phyloP scores from a whole-genome alignment of 2,329 filamentous ascomycete species.

The Zymoseptoria ardabiliae region DNA sequence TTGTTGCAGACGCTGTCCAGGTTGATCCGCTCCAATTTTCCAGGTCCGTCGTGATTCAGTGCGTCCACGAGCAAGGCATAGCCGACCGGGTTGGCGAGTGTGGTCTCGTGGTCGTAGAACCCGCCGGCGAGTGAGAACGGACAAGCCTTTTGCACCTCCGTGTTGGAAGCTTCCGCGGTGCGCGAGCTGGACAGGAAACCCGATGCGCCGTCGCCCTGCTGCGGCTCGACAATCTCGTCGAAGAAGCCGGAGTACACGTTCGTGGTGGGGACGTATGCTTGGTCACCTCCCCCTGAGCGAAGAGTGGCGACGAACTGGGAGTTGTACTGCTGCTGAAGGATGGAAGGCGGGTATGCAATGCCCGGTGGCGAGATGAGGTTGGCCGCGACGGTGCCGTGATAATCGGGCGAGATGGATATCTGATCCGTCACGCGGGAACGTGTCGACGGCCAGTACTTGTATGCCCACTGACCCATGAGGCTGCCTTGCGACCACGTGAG shows the following conservation, averaged over 20 bases:
- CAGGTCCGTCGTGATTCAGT: conserved; percentile 42
- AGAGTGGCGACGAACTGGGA: conserved; percentile 38
- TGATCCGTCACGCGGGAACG: conserved; percentile 40
- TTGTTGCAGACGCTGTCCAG: conserved; percentile 34
- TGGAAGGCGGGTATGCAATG: conserved; percentile 40
- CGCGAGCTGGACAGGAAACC: conserved; percentile 37
- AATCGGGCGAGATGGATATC: conserved; percentile 47
- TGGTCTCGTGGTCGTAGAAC: conserved; percentile 45
- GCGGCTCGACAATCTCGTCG: conserved; percentile 48
- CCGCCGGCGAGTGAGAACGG: conserved; percentile 33
- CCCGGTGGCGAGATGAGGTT: conserved; percentile 32
- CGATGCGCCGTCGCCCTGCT: conserved; percentile 40
- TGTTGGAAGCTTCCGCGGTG: conserved; percentile 44
- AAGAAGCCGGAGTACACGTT: conserved; percentile 42
- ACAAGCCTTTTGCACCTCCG: conserved; percentile 41
- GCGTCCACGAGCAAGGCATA: conserved; percentile 43
- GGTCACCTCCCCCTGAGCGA: conserved; percentile 40
- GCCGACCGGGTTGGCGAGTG: conserved; percentile 44
- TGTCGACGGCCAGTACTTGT: conserved; percentile 51
- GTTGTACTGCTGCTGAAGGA: conserved; percentile 42
- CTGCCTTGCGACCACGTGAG: conserved; percentile 50
- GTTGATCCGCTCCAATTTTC: conserved; percentile 34
- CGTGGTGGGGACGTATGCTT: conserved; percentile 49
- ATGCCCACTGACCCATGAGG: conserved; percentile 46
- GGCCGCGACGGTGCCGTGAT: conserved; percentile 40